phyloP scores from a whole-genome alignment of 352 stramenopile species.

The Chrysophaeum taylorii region DNA sequence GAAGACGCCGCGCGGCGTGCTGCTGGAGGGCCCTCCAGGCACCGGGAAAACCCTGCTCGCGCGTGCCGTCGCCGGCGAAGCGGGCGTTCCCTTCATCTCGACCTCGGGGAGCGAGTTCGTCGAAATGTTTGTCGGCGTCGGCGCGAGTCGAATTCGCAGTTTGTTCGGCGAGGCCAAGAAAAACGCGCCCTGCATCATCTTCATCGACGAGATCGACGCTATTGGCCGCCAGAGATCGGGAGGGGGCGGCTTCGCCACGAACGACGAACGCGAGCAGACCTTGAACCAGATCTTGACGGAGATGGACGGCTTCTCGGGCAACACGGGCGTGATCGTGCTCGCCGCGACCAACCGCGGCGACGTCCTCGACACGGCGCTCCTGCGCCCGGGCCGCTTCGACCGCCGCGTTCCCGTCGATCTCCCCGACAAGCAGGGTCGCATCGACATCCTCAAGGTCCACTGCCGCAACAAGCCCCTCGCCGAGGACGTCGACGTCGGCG shows the following conservation, averaged over 20 bases:
- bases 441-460: conserved; percentile 89
- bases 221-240: conserved; percentile 40
- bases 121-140: conserved; percentile 88
- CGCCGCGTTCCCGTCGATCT: conserved; percentile 87
- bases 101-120: conserved; percentile 92
- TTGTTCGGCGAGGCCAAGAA: conserved; percentile 84
- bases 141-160: conserved; percentile 77
- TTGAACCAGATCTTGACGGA: conserved; percentile 69
- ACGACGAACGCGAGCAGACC: conserved; percentile 76
- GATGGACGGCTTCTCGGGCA: conserved; percentile 70
- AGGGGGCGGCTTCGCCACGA: conserved; percentile 65
- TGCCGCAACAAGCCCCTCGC: conserved; percentile 57
- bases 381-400: conserved; percentile 88
- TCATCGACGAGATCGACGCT: conserved; percentile 94
- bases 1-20: conserved; percentile 72
- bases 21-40: conserved; percentile 81
- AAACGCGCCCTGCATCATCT: conserved; percentile 90
- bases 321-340: conserved; percentile 86
- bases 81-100: conserved; percentile 82
- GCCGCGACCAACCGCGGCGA: conserved; percentile 88
- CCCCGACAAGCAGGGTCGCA: conserved; percentile 73
- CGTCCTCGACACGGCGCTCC: conserved; percentile 86
- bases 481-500: conserved; percentile 58
- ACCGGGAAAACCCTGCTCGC: conserved; percentile 87
- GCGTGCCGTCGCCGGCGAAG: conserved; percentile 78